Evolutionary conservation across 768 basidiomycete genomes (phyloP), one percentile per base, ranked within the genome.

Genomic region (Aureoboletus auriporus): DNA sequence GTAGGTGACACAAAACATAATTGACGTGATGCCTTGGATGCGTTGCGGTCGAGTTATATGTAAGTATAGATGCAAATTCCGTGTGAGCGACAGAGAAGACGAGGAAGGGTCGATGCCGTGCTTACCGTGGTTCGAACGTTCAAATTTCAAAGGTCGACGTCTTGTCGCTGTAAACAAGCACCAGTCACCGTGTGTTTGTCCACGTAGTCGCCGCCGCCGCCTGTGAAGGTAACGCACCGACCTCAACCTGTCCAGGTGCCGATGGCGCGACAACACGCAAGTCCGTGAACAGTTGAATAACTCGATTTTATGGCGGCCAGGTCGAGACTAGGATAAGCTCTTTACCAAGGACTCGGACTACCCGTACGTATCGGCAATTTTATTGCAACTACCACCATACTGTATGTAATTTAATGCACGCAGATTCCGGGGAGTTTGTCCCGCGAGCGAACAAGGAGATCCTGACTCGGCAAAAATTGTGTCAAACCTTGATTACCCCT

Each of bases 1-100:
- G 20, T 69, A 69, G 14, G 72, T 75, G 31, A 80, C 72, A 38
- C 74, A 64, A 45, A 77, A 48, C 41, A 59, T 42, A 39, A 55
- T 39, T 63, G 60, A 61, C 61, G 58, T 63, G 58, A 61, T 51
- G 6, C 16, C 20, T 23, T 29, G 14, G 30, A 36, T 16, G 16
- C 16, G 30, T 16, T 9, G 20, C 20, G n/a, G 40, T 41, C 29
- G 41, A 17, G 37, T 33, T 33, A 33, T 33, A 33, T 33, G 33
- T 33, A 38, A 23, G 20, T 23, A 38, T 38, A 38, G 37, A 33
- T 39, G 35, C 2, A 20, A n/a, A n/a, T 34, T 11, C 16, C 53
- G 59, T 50, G 58, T 46, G 59, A 57, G 47, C 46, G 56, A 46
- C 20, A 34, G 51, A 51, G 43, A 56, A 44, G 47, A 23, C 28